These are phyloP conservation scores for Termitomyces sp. DNA, from an alignment of 768 basidiomycete genomes.

Conservation along the genomic window DNA sequence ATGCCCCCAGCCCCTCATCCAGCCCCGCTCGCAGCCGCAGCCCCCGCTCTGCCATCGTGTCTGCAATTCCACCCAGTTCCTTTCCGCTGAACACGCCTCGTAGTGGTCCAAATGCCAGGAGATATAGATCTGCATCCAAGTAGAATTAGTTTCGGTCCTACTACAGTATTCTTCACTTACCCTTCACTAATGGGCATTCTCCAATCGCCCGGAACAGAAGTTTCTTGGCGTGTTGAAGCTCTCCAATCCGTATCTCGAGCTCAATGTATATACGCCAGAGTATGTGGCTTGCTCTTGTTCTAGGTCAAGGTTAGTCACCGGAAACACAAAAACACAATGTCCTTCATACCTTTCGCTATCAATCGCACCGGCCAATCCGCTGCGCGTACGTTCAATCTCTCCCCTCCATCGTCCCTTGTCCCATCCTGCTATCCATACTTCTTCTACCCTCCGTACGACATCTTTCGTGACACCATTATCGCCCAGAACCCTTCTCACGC, in stretches of 20 bases:
- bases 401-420: conserved; percentile 64
- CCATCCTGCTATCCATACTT: conserved; percentile 81
- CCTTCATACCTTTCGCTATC: conserved; percentile 58
- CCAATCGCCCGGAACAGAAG: conserved; percentile 67
- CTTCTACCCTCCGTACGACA: conserved; percentile 52
- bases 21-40: conserved; percentile 57
- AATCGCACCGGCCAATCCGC: conserved; percentile 53
- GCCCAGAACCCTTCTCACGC: conserved; percentile 51
- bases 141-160: background rate
- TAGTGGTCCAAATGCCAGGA: conserved; percentile 70
- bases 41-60: conserved; percentile 74
- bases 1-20: conserved; percentile 49
- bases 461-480: conserved; percentile 47
- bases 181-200: conserved; percentile 74
- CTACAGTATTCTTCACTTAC: conserved; percentile 28
- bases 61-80: conserved; percentile 59
- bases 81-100: conserved; percentile 51
- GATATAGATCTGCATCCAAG: conserved; percentile 54
- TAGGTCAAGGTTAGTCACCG: conserved; percentile 20
- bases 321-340: too few relatives aligned
- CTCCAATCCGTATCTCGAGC: conserved; percentile 64
- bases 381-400: conserved; percentile 67
- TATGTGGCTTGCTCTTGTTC: conserved; percentile 59
- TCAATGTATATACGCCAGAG: conserved; percentile 74
- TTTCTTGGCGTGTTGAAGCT: conserved; percentile 59